These are phyloP conservation scores for Neocatenulostroma microsporum DNA, from an alignment of 2,329 filamentous ascomycete genomes.

Conservation along the genomic window DNA sequence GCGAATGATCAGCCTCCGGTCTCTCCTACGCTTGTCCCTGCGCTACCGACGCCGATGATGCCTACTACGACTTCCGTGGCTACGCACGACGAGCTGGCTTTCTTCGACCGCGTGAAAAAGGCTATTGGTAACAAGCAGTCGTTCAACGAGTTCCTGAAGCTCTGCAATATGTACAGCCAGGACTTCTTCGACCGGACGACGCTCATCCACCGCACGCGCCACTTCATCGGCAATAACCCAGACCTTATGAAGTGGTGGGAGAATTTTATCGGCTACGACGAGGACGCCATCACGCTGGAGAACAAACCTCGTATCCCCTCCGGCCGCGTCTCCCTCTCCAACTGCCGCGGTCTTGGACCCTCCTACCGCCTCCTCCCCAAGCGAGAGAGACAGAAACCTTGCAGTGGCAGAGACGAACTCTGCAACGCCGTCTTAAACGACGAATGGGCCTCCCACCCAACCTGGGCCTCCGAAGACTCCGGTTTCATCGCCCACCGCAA, in stretches of 20 bases:
- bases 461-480: slow-evolving; percentile 96
- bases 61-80: slow-evolving; percentile 67
- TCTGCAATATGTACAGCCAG: slow-evolving; percentile 91
- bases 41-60: slow-evolving; percentile 77
- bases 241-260: slow-evolving; percentile 90
- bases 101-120: slow-evolving; percentile 96
- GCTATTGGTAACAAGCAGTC: slow-evolving; percentile 85
- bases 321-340: slow-evolving; percentile 83
- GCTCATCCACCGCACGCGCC: slow-evolving; percentile 70
- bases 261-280: slow-evolving; percentile 69
- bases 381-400: slow-evolving; percentile 80
- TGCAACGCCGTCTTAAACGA: slow-evolving; percentile 92
- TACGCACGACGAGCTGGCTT: slow-evolving; percentile 75
- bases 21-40: slow-evolving; percentile 80
- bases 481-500: slow-evolving; percentile 97
- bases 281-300: slow-evolving; percentile 68
- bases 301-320: slow-evolving; percentile 67
- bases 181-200: slow-evolving; percentile 83
- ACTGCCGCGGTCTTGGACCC: slow-evolving; percentile 89
- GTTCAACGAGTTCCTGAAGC: slow-evolving; percentile 93
- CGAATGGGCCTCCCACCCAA: slow-evolving; percentile 97
- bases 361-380: slow-evolving; percentile 91
- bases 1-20: slow-evolving; percentile 43
- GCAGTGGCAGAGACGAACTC: slow-evolving; percentile 88
- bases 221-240: slow-evolving; percentile 78